Evolutionary conservation across 2,329 filamentous ascomycete species (phyloP), one percentile per base, ranked within the genome.

Genomic region (Lachnellula subtilissima): DNA sequence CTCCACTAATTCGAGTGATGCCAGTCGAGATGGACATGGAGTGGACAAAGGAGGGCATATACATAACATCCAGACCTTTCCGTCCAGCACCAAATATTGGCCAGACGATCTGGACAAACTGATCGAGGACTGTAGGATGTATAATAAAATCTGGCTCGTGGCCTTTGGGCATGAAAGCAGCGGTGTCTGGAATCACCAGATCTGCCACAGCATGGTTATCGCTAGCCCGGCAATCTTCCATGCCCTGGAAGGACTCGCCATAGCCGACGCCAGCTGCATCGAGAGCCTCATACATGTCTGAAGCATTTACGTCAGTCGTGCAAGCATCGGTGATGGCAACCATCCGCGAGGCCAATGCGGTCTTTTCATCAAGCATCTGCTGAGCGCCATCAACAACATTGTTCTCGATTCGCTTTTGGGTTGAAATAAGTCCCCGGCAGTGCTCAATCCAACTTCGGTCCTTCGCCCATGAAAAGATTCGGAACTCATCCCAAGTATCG

Each of bases 401-500:
- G 12, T 32, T 49, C 15, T 61, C 56, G 17, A 25, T 39, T 4
- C 43, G 50, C 23, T 60, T 60, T 5, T 59, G 52, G n/a, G 60
- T 57, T 7, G 58, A 61, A 47, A 64, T 61, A 12, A 63, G 54
- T 5, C 64, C 64, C 36, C 62, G 55, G 22, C 62, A 65, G 45
- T 67, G 64, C 40, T 85, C 79, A 0, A 76, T 76, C 82, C 82
- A 85, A 11, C 78, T 77, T 42, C 78, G 73, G 12, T 69, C 73
- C 14, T 74, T 72, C 0, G 75, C 75, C 75, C 76, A 82, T 0
- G 81, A 82, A 47, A 75, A 79, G 25, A 85, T 78, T 1, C 74
- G 69, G 68, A 85, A 85, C 63, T 82, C 79, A 49, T 80, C 74
- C 79, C 80, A 83, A 2, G 69, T 65, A 35, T 77, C 75, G 0